These are phyloP conservation scores for Aureobasidium vineae DNA, from an alignment of 2,329 filamentous ascomycete species.

Conservation along the genomic window DNA sequence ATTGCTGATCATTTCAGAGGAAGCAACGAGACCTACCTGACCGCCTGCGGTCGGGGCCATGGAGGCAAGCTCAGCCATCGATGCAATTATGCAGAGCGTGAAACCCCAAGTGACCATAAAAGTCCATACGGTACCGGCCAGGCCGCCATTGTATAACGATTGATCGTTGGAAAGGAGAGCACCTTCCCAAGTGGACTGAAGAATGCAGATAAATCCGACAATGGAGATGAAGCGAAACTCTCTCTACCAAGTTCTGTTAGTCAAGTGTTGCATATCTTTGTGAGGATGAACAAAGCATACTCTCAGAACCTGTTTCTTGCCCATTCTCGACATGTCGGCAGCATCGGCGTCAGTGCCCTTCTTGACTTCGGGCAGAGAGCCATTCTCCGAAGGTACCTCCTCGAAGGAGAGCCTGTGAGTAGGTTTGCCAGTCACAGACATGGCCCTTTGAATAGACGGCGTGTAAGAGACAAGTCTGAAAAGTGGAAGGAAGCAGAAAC, in stretches of 20 bases:
- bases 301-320: constrained; percentile 52
- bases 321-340: constrained; percentile 51
- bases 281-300: constrained; percentile 30
- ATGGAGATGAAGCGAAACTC: constrained; percentile 54
- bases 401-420: constrained; percentile 20
- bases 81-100: constrained; percentile 25
- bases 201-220: constrained; percentile 54
- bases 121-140: constrained; percentile 26
- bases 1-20: fast-evolving
- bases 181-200: constrained; percentile 57
- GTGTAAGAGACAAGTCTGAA: background rate
- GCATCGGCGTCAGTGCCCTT: constrained; percentile 41
- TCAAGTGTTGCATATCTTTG: constrained; percentile 25
- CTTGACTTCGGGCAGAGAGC: constrained; percentile 28
- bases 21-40: constrained; percentile 41
- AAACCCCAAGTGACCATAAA: constrained; percentile 38
- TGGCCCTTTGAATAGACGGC: background rate
- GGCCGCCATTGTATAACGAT: constrained; percentile 25
- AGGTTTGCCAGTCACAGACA: constrained; percentile 8
- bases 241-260: constrained; percentile 37
- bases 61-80: constrained; percentile 45
- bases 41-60: constrained; percentile 46
- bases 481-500: background rate
- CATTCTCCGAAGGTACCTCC: constrained; percentile 17
- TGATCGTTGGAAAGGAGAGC: constrained; percentile 24